phyloP scores from a whole-genome alignment of 495 filamentous ascomycete species.

The Aspergillus nidulans region DNA sequence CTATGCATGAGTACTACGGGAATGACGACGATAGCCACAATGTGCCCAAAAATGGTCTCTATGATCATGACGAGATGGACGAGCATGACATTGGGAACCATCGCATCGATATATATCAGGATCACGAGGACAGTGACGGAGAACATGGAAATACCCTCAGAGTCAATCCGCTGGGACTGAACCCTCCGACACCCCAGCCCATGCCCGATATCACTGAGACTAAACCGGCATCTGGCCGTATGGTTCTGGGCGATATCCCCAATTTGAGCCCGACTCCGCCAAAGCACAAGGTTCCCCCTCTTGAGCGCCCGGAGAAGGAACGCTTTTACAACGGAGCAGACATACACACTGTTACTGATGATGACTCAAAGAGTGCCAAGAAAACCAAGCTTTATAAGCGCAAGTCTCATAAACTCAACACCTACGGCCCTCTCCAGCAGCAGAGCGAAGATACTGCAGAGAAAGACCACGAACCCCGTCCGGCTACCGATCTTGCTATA shows the following conservation, averaged over 20 bases:
- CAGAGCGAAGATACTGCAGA: constrained; percentile 25
- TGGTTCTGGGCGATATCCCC: constrained; percentile 32
- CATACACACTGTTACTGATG: constrained; percentile 21
- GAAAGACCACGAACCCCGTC: constrained; percentile 9
- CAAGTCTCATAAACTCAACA: constrained; percentile 29
- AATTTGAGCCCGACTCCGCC: constrained; percentile 29
- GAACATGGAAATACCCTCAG: constrained; percentile 28
- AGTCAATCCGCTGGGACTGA: constrained; percentile 49
- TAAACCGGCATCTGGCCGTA: constrained; percentile 18
- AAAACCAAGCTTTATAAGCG: constrained; percentile 33
- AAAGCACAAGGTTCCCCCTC: constrained; percentile 10
- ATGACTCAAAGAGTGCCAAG: constrained; percentile 16
- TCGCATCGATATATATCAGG: constrained; percentile 42
- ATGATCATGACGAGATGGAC: constrained; percentile 27
- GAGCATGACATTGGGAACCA: constrained; percentile 38
- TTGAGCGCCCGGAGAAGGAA: constrained; percentile 20
- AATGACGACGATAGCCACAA: constrained; percentile 27
- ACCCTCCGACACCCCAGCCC: constrained; percentile 50
- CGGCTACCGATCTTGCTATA: constrained; percentile 22
- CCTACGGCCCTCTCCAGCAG: constrained; percentile 37
- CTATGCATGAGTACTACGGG: constrained; percentile 35
- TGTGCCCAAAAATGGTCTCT: constrained; percentile 17
- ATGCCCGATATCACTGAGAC: constrained; percentile 21
- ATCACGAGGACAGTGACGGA: constrained; percentile 42
- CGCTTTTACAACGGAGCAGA: constrained; percentile 39